phyloP scores from a whole-genome alignment of 2,329 filamentous ascomycete species.

The Fusarium nematophilum region DNA sequence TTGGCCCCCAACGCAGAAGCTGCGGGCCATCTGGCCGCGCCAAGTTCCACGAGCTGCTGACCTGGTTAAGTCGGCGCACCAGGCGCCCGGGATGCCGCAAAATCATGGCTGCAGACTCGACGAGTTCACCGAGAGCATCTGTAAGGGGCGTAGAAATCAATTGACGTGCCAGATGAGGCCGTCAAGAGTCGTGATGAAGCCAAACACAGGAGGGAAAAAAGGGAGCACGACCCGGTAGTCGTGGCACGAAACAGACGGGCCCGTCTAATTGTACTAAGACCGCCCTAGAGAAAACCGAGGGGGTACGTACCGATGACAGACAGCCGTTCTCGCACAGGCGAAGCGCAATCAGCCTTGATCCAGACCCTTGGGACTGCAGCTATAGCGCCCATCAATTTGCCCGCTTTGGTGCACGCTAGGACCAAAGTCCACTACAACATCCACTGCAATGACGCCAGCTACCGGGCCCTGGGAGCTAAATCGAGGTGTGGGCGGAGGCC shows the following conservation, averaged over 20 bases:
- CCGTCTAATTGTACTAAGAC: slow-evolving; percentile 22
- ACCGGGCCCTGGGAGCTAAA: slow-evolving; percentile 7
- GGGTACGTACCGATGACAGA: slow-evolving; percentile 31
- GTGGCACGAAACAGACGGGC: slow-evolving; percentile 34
- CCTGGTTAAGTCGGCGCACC: slow-evolving; percentile 40
- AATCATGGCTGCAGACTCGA: slow-evolving; percentile 34
- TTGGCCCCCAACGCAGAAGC: slow-evolving; percentile 35
- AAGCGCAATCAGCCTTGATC: slow-evolving; percentile 35
- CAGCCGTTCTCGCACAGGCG: slow-evolving; percentile 33
- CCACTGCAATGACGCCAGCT: slow-evolving; percentile 8
- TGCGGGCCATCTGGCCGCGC: slow-evolving; percentile 26
- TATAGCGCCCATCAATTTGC: slow-evolving; percentile 17
- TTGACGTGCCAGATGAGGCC: slow-evolving; percentile 19
- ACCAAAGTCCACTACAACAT: slow-evolving; percentile 10
- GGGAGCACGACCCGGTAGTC: slow-evolving; percentile 26
- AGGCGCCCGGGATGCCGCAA: slow-evolving; percentile 42
- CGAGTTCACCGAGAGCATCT: slow-evolving; percentile 8
- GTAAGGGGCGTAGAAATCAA: slow-evolving; percentile 8
- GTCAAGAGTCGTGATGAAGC: slow-evolving; percentile 21
- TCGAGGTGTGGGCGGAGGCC: slow-evolving; percentile 22
- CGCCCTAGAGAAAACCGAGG: slow-evolving; percentile 22
- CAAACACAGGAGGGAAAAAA: slow-evolving; percentile 27
- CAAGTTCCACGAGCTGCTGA: slow-evolving; percentile 31
- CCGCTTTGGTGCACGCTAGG: slow-evolving; percentile 24
- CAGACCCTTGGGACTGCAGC: slow-evolving; percentile 36